Conservation (phyloP, 495 filamentous ascomycete genomes). For the Rhypophila decipiens region DNA sequence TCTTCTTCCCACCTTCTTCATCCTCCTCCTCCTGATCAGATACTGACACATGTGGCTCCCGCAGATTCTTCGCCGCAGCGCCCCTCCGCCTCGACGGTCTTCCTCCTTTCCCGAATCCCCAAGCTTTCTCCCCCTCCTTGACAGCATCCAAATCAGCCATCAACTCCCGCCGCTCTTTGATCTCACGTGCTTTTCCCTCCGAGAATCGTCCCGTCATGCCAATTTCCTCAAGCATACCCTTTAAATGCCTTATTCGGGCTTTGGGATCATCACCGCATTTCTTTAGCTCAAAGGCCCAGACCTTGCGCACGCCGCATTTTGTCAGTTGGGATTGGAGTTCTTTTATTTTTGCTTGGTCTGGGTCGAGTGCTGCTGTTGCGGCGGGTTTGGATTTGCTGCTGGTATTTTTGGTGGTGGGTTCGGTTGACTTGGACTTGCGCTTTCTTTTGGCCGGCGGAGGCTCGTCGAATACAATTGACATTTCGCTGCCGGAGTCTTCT, state of each 20-base stretch:
- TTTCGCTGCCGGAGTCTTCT: slow-evolving; percentile 47
- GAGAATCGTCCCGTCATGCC: slow-evolving; percentile 89
- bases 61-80: slow-evolving; percentile 19
- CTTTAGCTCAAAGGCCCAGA: slow-evolving; percentile 82
- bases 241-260: slow-evolving; percentile 79
- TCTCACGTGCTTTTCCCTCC: slow-evolving; percentile 71
- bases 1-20: slow-evolving; percentile 34
- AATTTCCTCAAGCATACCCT: slow-evolving; percentile 63
- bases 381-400: slow-evolving; percentile 18
- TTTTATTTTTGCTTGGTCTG: slow-evolving; percentile 78
- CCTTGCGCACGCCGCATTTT: slow-evolving; percentile 90
- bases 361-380: slow-evolving; percentile 34
- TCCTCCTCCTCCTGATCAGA: slow-evolving; percentile 38
- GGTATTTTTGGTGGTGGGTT: slow-evolving; percentile 6
- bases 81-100: slow-evolving; percentile 27
- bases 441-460: slow-evolving; percentile 21
- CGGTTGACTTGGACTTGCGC: slow-evolving; percentile 21
- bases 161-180: slow-evolving; percentile 79
- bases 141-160: slow-evolving; percentile 75
- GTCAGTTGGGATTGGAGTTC: slow-evolving; percentile 79
- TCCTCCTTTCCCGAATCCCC: slow-evolving; percentile 52
- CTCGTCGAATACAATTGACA: slow-evolving; percentile 60
- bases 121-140: slow-evolving; percentile 67
- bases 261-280: slow-evolving; percentile 58
- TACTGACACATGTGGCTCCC: too few species aligned